Conservation (phyloP, 768 basidiomycete species). For the Paxillus involutus region DNA sequence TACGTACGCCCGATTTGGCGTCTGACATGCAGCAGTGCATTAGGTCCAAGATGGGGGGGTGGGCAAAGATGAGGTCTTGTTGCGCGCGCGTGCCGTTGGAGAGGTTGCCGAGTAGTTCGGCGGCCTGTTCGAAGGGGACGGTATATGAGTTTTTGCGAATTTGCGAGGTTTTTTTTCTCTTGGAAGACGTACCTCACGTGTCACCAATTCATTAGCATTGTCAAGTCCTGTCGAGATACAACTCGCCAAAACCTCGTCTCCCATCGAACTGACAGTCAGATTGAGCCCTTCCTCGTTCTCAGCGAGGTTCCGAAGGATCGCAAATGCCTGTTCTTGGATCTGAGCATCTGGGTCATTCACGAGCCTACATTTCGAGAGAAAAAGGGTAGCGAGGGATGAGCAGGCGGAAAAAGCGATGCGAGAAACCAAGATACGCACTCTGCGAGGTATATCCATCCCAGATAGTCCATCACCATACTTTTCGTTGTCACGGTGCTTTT, state of each 20-base stretch:
- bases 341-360: constrained; percentile 51
- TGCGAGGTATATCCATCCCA: constrained; percentile 65
- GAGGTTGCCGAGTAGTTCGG: constrained; percentile 66
- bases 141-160: background rate
- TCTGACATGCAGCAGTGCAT: constrained; percentile 63
- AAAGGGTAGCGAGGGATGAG: background rate
- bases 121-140: constrained; percentile 39
- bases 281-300: constrained; percentile 65
- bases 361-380: constrained; percentile 39
- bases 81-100: constrained; percentile 55
- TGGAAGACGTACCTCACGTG: constrained; percentile 43
- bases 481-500: constrained; percentile 63
- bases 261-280: constrained; percentile 56
- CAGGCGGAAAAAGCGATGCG: background rate
- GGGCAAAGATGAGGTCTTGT: constrained; percentile 52
- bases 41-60: constrained; percentile 50
- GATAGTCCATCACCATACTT: constrained; percentile 57
- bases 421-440: constrained; percentile 40
- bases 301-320: constrained; percentile 65
- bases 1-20: constrained; percentile 53
- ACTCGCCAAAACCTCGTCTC: constrained; percentile 42
- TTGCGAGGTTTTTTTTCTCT: background rate
- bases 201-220: constrained; percentile 52
- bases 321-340: constrained; percentile 71
- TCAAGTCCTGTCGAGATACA: constrained; percentile 50